These are phyloP conservation scores for Drechslera avenae DNA, from an alignment of 2,329 filamentous ascomycete genomes.

Conservation along the genomic window DNA sequence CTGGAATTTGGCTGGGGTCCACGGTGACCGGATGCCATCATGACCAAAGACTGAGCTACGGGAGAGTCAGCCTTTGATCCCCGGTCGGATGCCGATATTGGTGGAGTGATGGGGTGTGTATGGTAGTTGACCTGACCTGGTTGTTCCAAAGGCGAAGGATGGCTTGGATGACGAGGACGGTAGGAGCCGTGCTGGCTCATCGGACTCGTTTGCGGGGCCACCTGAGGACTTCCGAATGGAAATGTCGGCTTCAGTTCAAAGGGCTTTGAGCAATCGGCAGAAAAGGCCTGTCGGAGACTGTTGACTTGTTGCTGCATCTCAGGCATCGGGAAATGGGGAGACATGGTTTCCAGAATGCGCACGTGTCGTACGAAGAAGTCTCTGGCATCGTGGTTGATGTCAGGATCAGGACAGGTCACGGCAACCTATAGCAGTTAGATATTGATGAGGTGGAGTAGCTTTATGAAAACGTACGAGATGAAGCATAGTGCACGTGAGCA, in stretches of 20 bases:
- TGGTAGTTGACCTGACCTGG: constrained; percentile 68
- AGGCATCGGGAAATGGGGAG: constrained; percentile 81
- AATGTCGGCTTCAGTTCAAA: constrained; percentile 90
- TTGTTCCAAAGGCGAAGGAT: constrained; percentile 57
- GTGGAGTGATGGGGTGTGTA: constrained; percentile 76
- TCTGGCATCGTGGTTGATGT: constrained; percentile 80
- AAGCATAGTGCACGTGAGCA: constrained; percentile 89
- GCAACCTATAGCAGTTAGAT: constrained; percentile 68
- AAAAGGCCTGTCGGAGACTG: constrained; percentile 87
- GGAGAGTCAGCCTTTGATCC: constrained; percentile 80
- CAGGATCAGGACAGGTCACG: constrained; percentile 88
- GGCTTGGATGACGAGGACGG: constrained; percentile 56
- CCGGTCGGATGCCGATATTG: constrained; percentile 73
- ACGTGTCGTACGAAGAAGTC: constrained; percentile 93
- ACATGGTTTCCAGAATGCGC: constrained; percentile 87
- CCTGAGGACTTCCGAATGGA: constrained; percentile 79
- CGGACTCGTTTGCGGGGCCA: constrained; percentile 66
- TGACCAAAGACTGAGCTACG: constrained; percentile 71
- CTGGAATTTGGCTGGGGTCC: constrained; percentile 56
- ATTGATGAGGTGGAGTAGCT: not conserved
- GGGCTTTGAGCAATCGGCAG: constrained; percentile 79
- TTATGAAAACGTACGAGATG: constrained; percentile 73
- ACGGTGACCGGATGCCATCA: constrained; percentile 67
- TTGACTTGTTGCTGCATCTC: constrained; percentile 91
- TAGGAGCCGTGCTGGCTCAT: constrained; percentile 58